Evolutionary conservation across 2,329 filamentous ascomycete species (phyloP).

Genomic region (Cladosporium sp.): DNA sequence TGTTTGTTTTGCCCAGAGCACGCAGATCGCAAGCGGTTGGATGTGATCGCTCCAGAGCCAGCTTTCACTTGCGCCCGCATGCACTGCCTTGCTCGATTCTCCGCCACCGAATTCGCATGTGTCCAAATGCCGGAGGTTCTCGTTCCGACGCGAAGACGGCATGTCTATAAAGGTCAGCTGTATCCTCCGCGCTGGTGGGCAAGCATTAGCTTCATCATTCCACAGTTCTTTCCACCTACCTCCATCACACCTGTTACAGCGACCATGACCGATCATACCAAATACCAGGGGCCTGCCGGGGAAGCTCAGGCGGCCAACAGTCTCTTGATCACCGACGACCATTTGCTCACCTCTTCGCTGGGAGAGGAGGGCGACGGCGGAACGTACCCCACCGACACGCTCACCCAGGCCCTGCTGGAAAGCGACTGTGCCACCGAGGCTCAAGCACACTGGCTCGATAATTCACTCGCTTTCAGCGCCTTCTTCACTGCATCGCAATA

Average conservation of each 20-base stretch:
- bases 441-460: not conserved
- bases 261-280: not conserved
- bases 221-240: not conserved
- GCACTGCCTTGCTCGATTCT: not conserved
- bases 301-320: not conserved
- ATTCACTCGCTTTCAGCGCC: not conserved
- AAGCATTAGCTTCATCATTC: not conserved
- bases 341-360: not conserved
- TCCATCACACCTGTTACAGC: not conserved
- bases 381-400: not conserved
- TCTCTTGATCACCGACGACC: not conserved
- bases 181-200: not conserved
- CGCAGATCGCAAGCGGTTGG: not conserved
- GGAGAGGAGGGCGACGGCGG: not conserved
- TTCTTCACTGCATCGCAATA: not conserved
- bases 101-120: not conserved
- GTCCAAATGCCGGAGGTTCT: not conserved
- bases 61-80: not conserved
- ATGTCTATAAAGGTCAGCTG: not conserved
- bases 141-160: not conserved
- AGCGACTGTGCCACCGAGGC: not conserved
- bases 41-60: not conserved
- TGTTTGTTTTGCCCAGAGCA: not conserved
- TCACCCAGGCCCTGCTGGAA: not conserved
- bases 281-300: not conserved